Evolutionary conservation across 257 asterid species (phyloP).

Genomic region (Solanum appendiculatum): DNA sequence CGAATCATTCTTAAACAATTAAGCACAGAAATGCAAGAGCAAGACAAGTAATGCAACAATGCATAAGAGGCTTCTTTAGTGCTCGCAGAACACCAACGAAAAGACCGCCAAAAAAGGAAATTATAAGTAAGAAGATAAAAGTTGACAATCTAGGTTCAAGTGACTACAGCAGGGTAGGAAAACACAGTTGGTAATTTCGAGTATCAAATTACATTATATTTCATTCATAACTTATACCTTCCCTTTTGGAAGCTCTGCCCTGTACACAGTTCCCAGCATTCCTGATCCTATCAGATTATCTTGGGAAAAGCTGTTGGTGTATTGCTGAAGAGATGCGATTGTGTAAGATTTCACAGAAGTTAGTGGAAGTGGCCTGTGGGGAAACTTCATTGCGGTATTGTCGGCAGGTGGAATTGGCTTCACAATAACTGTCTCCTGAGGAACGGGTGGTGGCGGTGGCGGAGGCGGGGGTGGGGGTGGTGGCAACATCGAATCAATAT

Average conservation of each 20-base stretch:
- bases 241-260: constrained; percentile 79
- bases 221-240: constrained; percentile 29
- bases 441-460: constrained; percentile 38
- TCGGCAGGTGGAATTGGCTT: constrained; percentile 42
- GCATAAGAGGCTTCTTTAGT: not conserved
- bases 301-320: constrained; percentile 77
- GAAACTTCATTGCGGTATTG: constrained; percentile 19
- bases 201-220: not conserved
- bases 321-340: constrained; percentile 91
- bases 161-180: not conserved
- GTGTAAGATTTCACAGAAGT: constrained; percentile 75
- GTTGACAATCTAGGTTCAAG: not conserved
- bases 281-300: constrained; percentile 88
- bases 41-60: not conserved
- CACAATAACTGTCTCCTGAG: constrained; percentile 48
- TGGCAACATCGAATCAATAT: constrained; percentile 53
- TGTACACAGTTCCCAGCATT: constrained; percentile 81
- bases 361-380: constrained; percentile 32
- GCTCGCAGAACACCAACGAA: not conserved
- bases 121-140: not conserved
- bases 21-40: not conserved
- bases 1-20: not conserved
- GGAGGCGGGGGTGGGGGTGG: constrained; percentile 8
- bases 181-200: not conserved
- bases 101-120: not conserved